These are phyloP conservation scores for Pseudogymnoascus sp. DNA, from an alignment of 2,329 filamentous ascomycete genomes.

Conservation along the genomic window DNA sequence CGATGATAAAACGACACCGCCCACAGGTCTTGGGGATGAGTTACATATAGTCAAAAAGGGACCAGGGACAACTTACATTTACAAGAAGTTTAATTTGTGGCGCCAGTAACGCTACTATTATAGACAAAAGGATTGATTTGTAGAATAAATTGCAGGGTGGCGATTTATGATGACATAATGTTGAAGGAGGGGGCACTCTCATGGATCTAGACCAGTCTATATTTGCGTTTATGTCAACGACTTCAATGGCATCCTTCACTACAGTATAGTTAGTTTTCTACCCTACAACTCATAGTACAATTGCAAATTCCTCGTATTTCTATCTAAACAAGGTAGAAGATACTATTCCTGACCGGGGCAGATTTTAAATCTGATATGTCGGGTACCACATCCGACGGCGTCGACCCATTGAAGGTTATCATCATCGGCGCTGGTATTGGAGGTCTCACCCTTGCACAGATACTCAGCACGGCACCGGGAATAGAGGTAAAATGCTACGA, in stretches of 20 bases:
- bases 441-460: slow-evolving; percentile 22
- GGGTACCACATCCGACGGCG: slow-evolving; percentile 23
- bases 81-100: neutral
- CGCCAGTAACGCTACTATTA: neutral
- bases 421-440: slow-evolving; percentile 24
- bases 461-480: slow-evolving; percentile 19
- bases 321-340: neutral
- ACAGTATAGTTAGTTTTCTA: neutral
- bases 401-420: neutral
- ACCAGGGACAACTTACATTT: neutral
- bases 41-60: neutral
- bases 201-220: neutral
- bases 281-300: neutral
- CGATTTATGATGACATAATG: neutral
- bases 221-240: neutral
- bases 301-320: neutral
- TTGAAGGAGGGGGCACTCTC: neutral
- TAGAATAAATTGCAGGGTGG: neutral
- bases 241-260: neutral
- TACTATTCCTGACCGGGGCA: neutral
- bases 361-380: slow-evolving; percentile 24
- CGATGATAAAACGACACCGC: neutral
- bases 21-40: neutral
- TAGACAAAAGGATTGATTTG: neutral
- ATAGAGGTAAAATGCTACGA: slow-evolving; percentile 23